Base-by-base conservation (phyloP, 129 eudicot genomes). In the Arctium lappa region DNA sequence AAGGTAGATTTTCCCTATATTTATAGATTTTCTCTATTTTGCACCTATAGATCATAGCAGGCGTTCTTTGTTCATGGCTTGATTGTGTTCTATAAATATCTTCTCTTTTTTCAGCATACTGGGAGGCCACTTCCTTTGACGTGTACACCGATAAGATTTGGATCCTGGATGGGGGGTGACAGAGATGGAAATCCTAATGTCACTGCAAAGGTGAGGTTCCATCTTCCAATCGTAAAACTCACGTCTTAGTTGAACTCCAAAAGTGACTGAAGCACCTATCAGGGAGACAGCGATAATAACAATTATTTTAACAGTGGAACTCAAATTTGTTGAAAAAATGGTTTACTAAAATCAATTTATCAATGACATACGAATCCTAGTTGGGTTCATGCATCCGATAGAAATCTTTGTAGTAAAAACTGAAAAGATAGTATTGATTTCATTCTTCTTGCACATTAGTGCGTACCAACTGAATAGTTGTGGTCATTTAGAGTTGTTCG, bases 141-240 rank as follows among this genome's bases (percentile, higher is more conserved):
- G 40, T 88, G 97, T 88, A 95, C 99, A 63, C 99, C 99, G 73
- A 88, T 95, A 76, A 93, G 86, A 83, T 95, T 95, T 88, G 99
- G 97, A 85, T 93, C 99, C 5, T 95, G 99, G 99, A 95, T 95
- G 99, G 99, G 99, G 16, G 99, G 99, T 85, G 99, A 95, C 83
- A 86, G 99, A 73, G 99, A 95, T 85, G 99, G 99, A 85, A 95
- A 95, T 88, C 97, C 99, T 66, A 95, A 95, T 90, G 99, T 95
- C 83, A 95, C 99, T 46, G 89, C 99, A 77, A 95, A 91, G 92
- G 99, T 93, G 77, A 79, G 85, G 66, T 83, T 73, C 18, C 31
- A 8, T n/a, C 37, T 29, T 36, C 27, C n/a, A 33, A 72, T 9
- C 80, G 9, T 53, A 18, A 13, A 39, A 39, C 39, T 22, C 12